Percentiles rank a stretch among this genome's conserved stretches.
phyloP scores from a whole-genome alignment of 1,139 yeast genomes.

The Suhomyces atakaporum region DNA sequence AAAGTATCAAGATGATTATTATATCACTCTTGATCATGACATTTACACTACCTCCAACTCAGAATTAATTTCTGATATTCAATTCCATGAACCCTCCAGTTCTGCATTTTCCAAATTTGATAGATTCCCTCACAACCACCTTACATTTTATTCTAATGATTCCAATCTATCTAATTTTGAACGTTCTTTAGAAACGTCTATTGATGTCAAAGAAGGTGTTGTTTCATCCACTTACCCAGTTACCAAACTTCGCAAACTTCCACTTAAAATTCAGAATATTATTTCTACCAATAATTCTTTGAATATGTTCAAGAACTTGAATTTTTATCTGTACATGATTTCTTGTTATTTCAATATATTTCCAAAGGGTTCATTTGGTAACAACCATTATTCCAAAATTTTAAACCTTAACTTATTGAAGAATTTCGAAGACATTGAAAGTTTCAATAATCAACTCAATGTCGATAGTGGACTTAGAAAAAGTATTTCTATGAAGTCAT shows the following conservation, averaged over 20 bases:
- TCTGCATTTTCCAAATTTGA: conserved; percentile 22
- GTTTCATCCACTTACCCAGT: conserved; percentile 25
- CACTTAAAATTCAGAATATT: conserved; percentile 38
- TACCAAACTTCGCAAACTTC: conserved; percentile 32
- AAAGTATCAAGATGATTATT: conserved; percentile 37
- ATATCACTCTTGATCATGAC: conserved; percentile 37
- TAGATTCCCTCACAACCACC: conserved; percentile 39
- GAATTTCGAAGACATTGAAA: conserved; percentile 39
- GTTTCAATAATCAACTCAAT: conserved; percentile 31
- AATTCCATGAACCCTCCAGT: conserved; percentile 6
- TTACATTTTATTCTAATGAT: conserved; percentile 43
- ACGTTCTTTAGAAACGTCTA: conserved; percentile 31
- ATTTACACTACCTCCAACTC: conserved; percentile 37
- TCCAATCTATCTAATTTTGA: conserved; percentile 39
- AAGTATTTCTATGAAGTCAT: conserved; percentile 37
- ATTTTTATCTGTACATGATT: conserved; percentile 41
- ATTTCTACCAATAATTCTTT: conserved; percentile 35
- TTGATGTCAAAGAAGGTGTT: conserved; percentile 29
- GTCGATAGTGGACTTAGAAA: conserved; percentile 36
- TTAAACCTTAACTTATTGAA: conserved; percentile 42
- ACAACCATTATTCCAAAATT: conserved; percentile 43
- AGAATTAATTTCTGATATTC: conserved; percentile 19
- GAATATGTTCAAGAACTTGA: conserved; percentile 37
- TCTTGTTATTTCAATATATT: conserved; percentile 44
- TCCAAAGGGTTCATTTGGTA: conserved; percentile 30